These are phyloP conservation scores for Globisporangium sylvaticum DNA, from an alignment of 352 stramenopile genomes.

Conservation along the genomic window DNA sequence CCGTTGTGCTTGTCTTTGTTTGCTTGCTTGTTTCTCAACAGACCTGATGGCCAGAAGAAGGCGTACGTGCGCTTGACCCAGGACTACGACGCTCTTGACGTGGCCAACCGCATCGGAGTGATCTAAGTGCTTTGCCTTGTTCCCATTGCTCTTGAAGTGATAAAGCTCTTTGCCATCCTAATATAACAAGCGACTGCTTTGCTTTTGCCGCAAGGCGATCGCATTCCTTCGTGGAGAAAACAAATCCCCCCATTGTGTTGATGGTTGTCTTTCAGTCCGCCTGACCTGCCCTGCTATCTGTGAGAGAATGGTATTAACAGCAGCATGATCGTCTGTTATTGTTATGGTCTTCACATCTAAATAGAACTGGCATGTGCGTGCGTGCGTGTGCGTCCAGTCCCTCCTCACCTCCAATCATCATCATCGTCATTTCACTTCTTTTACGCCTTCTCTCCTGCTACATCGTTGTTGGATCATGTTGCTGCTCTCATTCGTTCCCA, in stretches of 20 bases:
- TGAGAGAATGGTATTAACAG: neutral
- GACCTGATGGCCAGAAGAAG: conserved; percentile 99
- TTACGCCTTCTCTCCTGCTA: neutral
- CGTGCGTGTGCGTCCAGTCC: neutral
- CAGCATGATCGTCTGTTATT: neutral
- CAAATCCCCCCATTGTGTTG: neutral
- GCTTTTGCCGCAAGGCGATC: conserved; percentile 12
- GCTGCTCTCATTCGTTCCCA: neutral
- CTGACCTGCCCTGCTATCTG: neutral
- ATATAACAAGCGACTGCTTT: conserved; percentile 28
- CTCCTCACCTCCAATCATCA: neutral
- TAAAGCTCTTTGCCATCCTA: conserved; percentile 63
- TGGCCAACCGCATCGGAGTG: conserved; percentile 99
- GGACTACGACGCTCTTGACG: conserved; percentile 99
- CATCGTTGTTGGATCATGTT: neutral
- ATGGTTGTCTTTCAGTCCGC: neutral
- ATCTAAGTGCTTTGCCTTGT: conserved; percentile 90
- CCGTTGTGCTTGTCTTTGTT: conserved; percentile 22
- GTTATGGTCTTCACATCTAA: conserved; percentile 9
- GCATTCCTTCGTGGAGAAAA: conserved; percentile 11
- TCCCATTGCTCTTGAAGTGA: conserved; percentile 24
- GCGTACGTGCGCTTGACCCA: conserved; percentile 98
- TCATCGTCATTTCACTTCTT: neutral
- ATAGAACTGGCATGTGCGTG: conserved; percentile 5
- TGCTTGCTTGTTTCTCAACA: conserved; percentile 35